Percentiles rank a stretch among this genome's conserved stretches.
phyloP scores from a whole-genome alignment of 257 asterid species.

The Ehretia macrophylla region DNA sequence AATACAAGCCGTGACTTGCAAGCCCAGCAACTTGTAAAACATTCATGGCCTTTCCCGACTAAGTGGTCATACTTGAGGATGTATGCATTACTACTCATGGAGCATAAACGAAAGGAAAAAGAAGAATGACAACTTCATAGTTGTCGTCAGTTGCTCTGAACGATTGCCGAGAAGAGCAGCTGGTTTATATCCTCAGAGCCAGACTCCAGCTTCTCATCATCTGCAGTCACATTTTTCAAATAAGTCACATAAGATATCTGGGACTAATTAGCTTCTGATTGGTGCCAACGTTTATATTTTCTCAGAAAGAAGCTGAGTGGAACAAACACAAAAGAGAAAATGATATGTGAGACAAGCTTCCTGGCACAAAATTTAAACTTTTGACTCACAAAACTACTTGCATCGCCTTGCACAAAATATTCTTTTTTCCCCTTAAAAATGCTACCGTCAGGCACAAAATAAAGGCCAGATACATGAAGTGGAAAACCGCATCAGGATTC shows the following conservation, averaged over 20 bases:
- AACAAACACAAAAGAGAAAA: too few species aligned
- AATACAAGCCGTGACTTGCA: background rate
- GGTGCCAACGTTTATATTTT: background rate
- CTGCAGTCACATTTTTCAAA: constrained; percentile 38
- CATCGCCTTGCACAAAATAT: too few species aligned
- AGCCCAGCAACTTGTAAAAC: background rate
- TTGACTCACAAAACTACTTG: too few species aligned
- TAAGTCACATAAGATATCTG: constrained; percentile 1
- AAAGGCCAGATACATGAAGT: too few species aligned
- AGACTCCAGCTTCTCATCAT: constrained; percentile 40
- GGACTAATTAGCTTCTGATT: background rate
- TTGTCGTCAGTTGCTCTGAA: constrained; percentile 46
- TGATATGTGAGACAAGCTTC: background rate
- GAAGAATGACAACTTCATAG: too few species aligned
- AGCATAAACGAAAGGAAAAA: too few species aligned
- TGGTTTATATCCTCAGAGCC: constrained; percentile 66
- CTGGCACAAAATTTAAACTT: background rate
- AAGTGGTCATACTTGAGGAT: too few species aligned
- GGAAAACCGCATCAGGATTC: too few species aligned
- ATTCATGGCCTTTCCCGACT: too few species aligned
- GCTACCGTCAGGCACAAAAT: too few species aligned
- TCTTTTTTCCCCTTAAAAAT: too few species aligned
- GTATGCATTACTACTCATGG: too few species aligned
- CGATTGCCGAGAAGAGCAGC: constrained; percentile 81
- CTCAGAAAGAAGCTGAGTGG: background rate